Conservation (phyloP, 2,329 filamentous ascomycete species). For the Exserohilum rostratum region DNA sequence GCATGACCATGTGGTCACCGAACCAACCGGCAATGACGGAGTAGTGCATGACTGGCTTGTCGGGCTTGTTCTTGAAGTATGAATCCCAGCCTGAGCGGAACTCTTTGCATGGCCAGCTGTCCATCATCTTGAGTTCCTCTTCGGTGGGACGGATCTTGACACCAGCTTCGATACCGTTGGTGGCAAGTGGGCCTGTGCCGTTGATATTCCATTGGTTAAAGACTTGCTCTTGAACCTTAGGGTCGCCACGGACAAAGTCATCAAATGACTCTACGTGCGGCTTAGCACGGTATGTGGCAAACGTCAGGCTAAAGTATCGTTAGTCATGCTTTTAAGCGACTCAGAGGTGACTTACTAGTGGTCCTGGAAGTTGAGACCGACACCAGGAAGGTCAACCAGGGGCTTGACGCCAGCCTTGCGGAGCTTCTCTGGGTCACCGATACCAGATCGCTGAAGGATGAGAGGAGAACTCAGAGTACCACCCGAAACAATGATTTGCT, state of each 20-base stretch:
- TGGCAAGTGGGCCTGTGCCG: constrained; percentile 77
- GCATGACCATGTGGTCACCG: constrained; percentile 63
- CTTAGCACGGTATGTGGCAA: constrained; percentile 73
- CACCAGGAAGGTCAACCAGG: constrained; percentile 72
- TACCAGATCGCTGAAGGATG: constrained; percentile 76
- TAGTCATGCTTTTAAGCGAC: neutral
- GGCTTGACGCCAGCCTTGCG: constrained; percentile 71
- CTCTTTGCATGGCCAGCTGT: constrained; percentile 74
- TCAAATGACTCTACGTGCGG: constrained; percentile 79
- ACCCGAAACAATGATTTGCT: constrained; percentile 75
- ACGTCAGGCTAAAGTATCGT: constrained; percentile 57
- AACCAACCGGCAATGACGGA: constrained; percentile 67
- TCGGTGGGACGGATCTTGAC: constrained; percentile 77
- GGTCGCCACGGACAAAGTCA: constrained; percentile 77
- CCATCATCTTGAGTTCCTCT: constrained; percentile 70
- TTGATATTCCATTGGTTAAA: constrained; percentile 80
- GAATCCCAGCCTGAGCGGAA: constrained; percentile 78
- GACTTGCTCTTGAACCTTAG: constrained; percentile 73
- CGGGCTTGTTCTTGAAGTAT: constrained; percentile 83
- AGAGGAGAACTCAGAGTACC: constrained; percentile 76
- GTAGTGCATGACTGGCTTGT: constrained; percentile 89
- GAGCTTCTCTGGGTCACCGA: constrained; percentile 75
- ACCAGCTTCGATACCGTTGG: constrained; percentile 80
- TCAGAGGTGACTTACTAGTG: constrained; percentile 57
- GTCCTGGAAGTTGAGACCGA: constrained; percentile 78